Evolutionary conservation across 2,329 filamentous ascomycete genomes (phyloP), one percentile per base, ranked within the genome.

Genomic region (Epichloe brachyelytri): DNA sequence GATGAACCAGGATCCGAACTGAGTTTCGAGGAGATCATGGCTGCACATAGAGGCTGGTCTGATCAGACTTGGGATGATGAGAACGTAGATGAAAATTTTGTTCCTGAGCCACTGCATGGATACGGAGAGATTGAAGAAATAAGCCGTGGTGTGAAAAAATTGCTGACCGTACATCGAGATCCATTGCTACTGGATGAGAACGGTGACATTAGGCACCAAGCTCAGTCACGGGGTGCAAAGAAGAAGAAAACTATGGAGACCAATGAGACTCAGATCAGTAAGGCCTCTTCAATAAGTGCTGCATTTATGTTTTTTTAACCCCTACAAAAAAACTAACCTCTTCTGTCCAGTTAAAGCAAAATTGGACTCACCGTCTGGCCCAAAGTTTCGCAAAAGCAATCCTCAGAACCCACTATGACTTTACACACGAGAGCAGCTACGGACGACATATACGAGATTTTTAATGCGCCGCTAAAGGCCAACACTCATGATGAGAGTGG

Each of bases 371-470:
- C 91, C 90, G 0, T 86, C 86, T 0, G 80, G 83, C n/a, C 82
- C 82, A 4, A 97, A 94, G 66, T 76, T 91, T 51, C 85, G 83
- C 56, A 87, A 87, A 93, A 86, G 65, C 83, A 82, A 58, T 57
- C 68, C 2, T 72, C 77, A 48, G 91, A 97, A 66, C 87, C 90
- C n/a, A 98, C 93, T 2, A 96, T 98, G 90, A 98, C 93, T 0
- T 80, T 98, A 57, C 89, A 97, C 63, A 98, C 93, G 12, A 87
- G 81, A 59, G 91, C 93, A 57, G 93, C 93, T 4, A 96, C 91
- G 55, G 90, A 97, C 59, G 93, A 98, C 59, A 96, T 98, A 49
- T 97, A 97, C 61, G 89, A 89, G 52, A 88, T 98, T 46, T 98
- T 97, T 69, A 97, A 93, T 61, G 86, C 93, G 52, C 91, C 93